These are phyloP conservation scores for Cucumis hystrix DNA, from an alignment of 306 rosid species.

Conservation along the genomic window DNA sequence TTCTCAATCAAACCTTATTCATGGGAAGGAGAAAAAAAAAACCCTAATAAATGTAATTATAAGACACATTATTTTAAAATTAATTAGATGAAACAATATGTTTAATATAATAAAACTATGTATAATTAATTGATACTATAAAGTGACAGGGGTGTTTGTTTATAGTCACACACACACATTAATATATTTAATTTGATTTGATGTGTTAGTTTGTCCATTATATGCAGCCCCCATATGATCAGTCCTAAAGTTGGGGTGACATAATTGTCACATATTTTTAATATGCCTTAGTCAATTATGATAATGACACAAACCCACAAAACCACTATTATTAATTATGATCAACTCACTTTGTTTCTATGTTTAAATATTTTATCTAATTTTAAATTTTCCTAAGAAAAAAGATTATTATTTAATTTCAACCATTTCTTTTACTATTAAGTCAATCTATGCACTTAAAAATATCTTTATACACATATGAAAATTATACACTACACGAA, in stretches of 20 bases:
- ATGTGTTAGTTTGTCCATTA: not conserved
- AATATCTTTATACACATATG: too few relatives aligned
- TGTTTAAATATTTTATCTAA: too few relatives aligned
- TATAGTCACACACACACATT: not conserved
- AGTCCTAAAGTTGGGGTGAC: slow-evolving; percentile 1
- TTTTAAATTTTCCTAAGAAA: too few relatives aligned
- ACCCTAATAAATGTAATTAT: not conserved
- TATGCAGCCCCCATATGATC: not conserved
- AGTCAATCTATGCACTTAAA: too few relatives aligned
- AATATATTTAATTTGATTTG: not conserved
- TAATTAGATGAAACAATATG: not conserved
- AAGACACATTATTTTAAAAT: not conserved
- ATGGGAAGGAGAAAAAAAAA: not conserved
- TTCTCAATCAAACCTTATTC: not conserved
- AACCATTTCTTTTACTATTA: too few relatives aligned
- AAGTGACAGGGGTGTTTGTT: not conserved
- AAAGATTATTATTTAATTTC: too few relatives aligned
- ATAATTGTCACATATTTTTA: not conserved
- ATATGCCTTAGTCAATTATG: not conserved
- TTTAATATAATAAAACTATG: not conserved
- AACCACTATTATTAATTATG: not conserved
- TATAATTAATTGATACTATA: not conserved
- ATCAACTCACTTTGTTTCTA: too few relatives aligned
- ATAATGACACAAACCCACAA: not conserved
- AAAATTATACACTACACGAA: too few relatives aligned